phyloP scores from a whole-genome alignment of 441 rosid species.

The Omphalea diandra region DNA sequence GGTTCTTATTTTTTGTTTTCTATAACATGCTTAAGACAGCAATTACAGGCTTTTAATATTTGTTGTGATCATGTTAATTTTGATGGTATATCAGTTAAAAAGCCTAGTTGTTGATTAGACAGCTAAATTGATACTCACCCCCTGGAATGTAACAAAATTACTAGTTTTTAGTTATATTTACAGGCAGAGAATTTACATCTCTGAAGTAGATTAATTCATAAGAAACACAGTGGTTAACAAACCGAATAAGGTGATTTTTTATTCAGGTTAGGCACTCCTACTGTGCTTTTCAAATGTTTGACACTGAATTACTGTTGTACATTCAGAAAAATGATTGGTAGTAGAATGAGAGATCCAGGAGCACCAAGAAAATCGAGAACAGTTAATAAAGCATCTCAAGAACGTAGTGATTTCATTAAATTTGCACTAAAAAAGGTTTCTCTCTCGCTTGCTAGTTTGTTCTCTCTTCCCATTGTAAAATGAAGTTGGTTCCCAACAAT shows the following conservation, averaged over 20 bases:
- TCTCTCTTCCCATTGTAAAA: not conserved
- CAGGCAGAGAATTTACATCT: not conserved
- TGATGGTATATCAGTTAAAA: not conserved
- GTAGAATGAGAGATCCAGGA: constrained; percentile 46
- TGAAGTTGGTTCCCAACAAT: constrained; percentile 10
- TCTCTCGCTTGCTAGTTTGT: constrained; percentile 4
- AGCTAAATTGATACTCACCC: not conserved
- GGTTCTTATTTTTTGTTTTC: not conserved
- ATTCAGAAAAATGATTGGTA: constrained; percentile 61
- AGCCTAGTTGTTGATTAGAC: not conserved
- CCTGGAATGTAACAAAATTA: not conserved
- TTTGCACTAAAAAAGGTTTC: constrained; percentile 45
- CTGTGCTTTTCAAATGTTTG: not conserved
- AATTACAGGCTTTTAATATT: not conserved
- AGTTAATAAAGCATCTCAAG: constrained; percentile 43
- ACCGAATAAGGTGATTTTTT: not conserved
- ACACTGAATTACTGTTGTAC: constrained; percentile 11
- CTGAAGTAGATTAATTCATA: not conserved
- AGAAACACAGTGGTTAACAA: not conserved
- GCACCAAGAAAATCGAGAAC: constrained; percentile 44
- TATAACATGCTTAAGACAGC: not conserved
- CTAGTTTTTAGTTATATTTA: not conserved
- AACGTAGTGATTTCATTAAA: constrained; percentile 32
- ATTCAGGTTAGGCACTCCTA: not conserved
- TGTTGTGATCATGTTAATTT: not conserved